Conservation (phyloP, 257 asterid species). For the Solanum bukasovii region DNA sequence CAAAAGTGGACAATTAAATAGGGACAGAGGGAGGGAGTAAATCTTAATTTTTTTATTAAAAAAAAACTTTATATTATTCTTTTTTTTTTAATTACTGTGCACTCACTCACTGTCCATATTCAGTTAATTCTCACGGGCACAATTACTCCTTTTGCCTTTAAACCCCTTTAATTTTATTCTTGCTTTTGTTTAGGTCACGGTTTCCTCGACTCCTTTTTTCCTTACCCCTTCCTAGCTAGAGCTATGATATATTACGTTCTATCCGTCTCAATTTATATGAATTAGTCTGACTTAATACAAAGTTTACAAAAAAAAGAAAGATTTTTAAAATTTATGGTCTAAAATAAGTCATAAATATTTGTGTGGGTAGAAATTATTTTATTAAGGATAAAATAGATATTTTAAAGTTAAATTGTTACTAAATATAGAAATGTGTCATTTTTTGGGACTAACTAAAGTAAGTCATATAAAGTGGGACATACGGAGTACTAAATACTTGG, state of each 20-base stretch:
- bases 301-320: accelerated
- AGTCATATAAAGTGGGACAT: not conserved
- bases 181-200: constrained; percentile 13
- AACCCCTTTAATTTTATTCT: not conserved
- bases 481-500: not conserved
- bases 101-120: constrained; percentile 8
- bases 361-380: too few species aligned
- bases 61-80: not conserved
- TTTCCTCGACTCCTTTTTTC: constrained; percentile 11
- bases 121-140: constrained; percentile 27
- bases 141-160: constrained; percentile 1
- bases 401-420: too few species aligned
- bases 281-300: accelerated
- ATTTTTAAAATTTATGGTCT: accelerated
- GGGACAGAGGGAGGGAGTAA: too few species aligned
- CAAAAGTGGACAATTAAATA: too few species aligned
- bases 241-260: not conserved
- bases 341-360: too few species aligned
- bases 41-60: too few species aligned
- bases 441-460: too few species aligned
- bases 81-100: not conserved
- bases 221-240: not conserved
- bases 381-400: too few species aligned
- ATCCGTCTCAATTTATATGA: not conserved
- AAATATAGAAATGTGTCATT: too few species aligned